Evolutionary conservation across 495 filamentous ascomycete genomes (phyloP).

Genomic region (Baudoinia panamericana): DNA sequence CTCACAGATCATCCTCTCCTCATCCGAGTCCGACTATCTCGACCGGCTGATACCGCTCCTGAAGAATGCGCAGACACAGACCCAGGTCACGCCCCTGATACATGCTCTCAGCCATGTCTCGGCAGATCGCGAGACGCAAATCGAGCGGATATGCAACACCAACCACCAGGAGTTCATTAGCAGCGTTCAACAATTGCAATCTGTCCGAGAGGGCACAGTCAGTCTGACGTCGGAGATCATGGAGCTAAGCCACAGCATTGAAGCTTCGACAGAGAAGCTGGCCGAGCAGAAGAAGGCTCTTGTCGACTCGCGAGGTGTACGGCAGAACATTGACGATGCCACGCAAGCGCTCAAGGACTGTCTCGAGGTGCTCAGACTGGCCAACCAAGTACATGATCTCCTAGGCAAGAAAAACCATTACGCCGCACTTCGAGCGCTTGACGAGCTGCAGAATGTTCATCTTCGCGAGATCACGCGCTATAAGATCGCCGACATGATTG

Average conservation of each 20-base stretch:
- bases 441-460: constrained; percentile 93
- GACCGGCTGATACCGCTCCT: constrained; percentile 89
- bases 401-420: constrained; percentile 88
- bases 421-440: constrained; percentile 79
- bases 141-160: constrained; percentile 85
- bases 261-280: constrained; percentile 85
- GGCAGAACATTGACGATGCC: constrained; percentile 96
- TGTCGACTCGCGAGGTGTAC: constrained; percentile 77
- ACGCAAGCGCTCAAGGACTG: constrained; percentile 79
- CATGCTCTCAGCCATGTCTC: constrained; percentile 70
- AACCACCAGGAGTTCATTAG: constrained; percentile 94
- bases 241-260: constrained; percentile 83
- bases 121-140: constrained; percentile 73
- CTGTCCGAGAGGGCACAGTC: constrained; percentile 78
- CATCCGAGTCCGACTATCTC: constrained; percentile 84
- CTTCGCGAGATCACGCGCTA: constrained; percentile 85
- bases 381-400: constrained; percentile 89
- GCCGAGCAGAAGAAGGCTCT: constrained; percentile 88
- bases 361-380: constrained; percentile 76
- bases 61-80: constrained; percentile 62
- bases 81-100: constrained; percentile 46
- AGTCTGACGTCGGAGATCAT: constrained; percentile 82
- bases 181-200: constrained; percentile 83
- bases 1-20: constrained; percentile 70
- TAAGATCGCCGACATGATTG: constrained; percentile 90